Conservation (phyloP, 2,329 filamentous ascomycete genomes). For the Calycina marina region DNA sequence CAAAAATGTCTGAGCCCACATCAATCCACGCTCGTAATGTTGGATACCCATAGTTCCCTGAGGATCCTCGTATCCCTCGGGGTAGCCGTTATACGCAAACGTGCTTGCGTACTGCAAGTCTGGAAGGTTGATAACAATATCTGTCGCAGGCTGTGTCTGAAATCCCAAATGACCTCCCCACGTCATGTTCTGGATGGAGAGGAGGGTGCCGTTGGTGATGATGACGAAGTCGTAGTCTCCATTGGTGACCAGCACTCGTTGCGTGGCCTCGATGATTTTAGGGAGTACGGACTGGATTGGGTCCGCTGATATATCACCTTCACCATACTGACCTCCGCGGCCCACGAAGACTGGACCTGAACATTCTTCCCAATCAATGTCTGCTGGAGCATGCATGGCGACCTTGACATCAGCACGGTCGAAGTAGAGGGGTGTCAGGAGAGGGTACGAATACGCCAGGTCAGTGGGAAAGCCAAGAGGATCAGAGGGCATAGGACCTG, state of each 20-base stretch:
- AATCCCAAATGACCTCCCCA: constrained; percentile 35
- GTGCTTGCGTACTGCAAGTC: constrained; percentile 11
- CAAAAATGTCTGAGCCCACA: constrained; percentile 24
- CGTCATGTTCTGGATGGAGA: constrained; percentile 38
- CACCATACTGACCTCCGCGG: constrained; percentile 10
- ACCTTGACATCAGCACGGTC: constrained; percentile 35
- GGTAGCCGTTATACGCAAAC: constrained; percentile 7
- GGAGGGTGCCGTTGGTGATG: constrained; percentile 33
- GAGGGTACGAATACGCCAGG: constrained; percentile 25
- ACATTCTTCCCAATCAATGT: constrained; percentile 36
- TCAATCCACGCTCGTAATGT: constrained; percentile 24
- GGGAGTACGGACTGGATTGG: constrained; percentile 28
- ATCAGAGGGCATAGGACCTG: too few species aligned
- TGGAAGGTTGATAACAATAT: constrained; percentile 12
- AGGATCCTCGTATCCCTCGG: constrained; percentile 40
- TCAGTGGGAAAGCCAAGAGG: constrained; percentile 23
- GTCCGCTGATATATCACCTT: constrained; percentile 24
- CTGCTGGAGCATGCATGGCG: constrained; percentile 31
- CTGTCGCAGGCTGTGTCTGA: constrained; percentile 24
- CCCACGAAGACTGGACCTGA: background rate
- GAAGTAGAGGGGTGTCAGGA: constrained; percentile 36
- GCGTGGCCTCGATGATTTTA: constrained; percentile 34
- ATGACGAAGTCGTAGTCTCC: constrained; percentile 34
- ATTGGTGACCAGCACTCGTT: constrained; percentile 34
- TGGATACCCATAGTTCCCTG: constrained; percentile 25